Conservation (phyloP, 352 stramenopile genomes). For the Blastocystis hominis region DNA sequence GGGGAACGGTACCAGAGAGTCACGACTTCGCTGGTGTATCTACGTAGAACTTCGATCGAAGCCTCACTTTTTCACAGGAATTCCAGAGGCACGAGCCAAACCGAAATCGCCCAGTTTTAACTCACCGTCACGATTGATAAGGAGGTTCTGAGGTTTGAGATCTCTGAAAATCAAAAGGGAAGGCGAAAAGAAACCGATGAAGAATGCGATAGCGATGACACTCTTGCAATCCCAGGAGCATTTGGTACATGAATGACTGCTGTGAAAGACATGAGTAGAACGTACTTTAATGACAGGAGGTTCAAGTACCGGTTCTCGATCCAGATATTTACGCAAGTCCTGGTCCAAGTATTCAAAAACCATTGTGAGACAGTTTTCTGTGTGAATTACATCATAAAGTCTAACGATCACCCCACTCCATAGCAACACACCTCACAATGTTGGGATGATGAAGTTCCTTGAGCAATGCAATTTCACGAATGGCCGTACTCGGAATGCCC, state of each 20-base stretch:
- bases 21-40: slow-evolving; percentile 78
- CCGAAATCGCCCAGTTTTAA: slow-evolving; percentile 99
- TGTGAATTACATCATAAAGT: slow-evolving; percentile 99
- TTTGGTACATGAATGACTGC: slow-evolving; percentile 93
- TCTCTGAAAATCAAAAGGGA: slow-evolving; percentile 78
- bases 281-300: slow-evolving; percentile 70
- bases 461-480: slow-evolving; percentile 95
- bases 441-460: slow-evolving; percentile 92
- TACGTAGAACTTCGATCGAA: slow-evolving; percentile 64
- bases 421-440: slow-evolving; percentile 86
- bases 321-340: slow-evolving; percentile 99
- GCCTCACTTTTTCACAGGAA: slow-evolving; percentile 72
- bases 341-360: slow-evolving; percentile 99
- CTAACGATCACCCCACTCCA: slow-evolving; percentile 62
- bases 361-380: slow-evolving; percentile 91
- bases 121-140: slow-evolving; percentile 91
- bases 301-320: slow-evolving; percentile 72
- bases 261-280: background rate
- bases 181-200: slow-evolving; percentile 68
- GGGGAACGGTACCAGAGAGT: slow-evolving; percentile 85
- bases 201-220: slow-evolving; percentile 92
- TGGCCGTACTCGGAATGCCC: slow-evolving; percentile 91
- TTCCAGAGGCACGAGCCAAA: slow-evolving; percentile 94
- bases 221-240: slow-evolving; percentile 94
- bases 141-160: slow-evolving; percentile 92